Base-by-base conservation (phyloP, 2,329 filamentous ascomycete species). In the Didymella pomorum region DNA sequence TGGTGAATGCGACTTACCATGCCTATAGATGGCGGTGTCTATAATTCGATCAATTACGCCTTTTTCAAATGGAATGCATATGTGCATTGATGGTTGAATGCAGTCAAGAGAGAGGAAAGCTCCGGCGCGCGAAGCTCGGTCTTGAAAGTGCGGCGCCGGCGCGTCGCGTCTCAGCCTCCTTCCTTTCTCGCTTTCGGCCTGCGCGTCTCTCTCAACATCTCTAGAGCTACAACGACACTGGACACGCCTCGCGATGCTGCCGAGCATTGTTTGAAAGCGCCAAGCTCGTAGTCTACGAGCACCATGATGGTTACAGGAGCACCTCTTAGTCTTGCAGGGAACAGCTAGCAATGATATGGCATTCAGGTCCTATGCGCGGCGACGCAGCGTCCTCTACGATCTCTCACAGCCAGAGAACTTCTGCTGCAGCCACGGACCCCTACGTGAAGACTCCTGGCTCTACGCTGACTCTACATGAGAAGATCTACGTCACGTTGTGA, bases 241-340 rank as follows among this genome's bases (percentile, higher is more conserved):
- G 7, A 20, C 16, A 26, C 5, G 21, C 7, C 12, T 26, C 31
- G 23, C 31, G 14, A 29, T n/a, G 25, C 47, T 31, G 35, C 47
- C 47, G 25, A 23, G 25, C 16, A 42, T 21, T 7, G 21, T 21
- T 9, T 23, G 18, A 33, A 46, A 14, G 20, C 14, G 23, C 25
- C 23, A 21, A 20, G 12, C 20, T n/a, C 11, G 12, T n/a, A 39
- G n/a, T 11, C n/a, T 33, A 18, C 35, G 43, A 48, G 51, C 26
- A 48, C 51, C 43, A 12, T 54, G 51, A 42, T 54, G 51, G 33
- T 6, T 11, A 28, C 16, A 33, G 41, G 51, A 45, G 5, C 26
- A 23, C 2, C 20, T 33, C 44, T 48, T 33, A 18, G 33, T 20
- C 18, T 28, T 41, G 43, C 31, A 14, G n/a, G 12, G 12, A 14